A percentile compares a stretch with the other conserved stretches of the same genome.
Evolutionary conservation across 2,329 filamentous ascomycete species (phyloP).

Genomic region (Colletotrichum lupini): DNA sequence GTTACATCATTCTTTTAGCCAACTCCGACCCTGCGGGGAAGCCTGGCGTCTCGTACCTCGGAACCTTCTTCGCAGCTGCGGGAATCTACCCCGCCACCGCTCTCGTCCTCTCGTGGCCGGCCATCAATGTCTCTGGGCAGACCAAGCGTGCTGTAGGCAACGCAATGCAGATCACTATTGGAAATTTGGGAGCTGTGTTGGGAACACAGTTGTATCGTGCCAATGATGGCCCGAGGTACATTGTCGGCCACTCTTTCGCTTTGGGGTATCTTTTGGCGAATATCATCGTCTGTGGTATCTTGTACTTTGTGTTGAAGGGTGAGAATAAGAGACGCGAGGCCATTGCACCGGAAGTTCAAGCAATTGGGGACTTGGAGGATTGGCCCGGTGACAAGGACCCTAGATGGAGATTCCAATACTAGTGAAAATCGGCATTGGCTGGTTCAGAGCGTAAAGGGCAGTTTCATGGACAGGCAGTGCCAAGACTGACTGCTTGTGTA

Average conservation of each 20-base stretch:
- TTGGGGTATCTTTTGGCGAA: slow-evolving; percentile 72
- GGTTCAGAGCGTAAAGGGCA: too few relatives aligned
- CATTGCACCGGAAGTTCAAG: slow-evolving; percentile 55
- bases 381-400: slow-evolving; percentile 73
- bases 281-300: slow-evolving; percentile 59
- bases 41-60: slow-evolving; percentile 68
- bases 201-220: slow-evolving; percentile 77
- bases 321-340: slow-evolving; percentile 67
- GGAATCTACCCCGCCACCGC: slow-evolving; percentile 76
- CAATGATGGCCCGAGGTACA: slow-evolving; percentile 69
- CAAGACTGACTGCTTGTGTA: neutral
- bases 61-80: slow-evolving; percentile 71
- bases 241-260: slow-evolving; percentile 75
- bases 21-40: slow-evolving; percentile 56
- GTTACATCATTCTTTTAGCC: slow-evolving; percentile 70
- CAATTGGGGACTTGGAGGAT: slow-evolving; percentile 61
- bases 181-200: slow-evolving; percentile 74
- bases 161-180: slow-evolving; percentile 78
- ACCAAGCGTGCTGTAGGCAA: slow-evolving; percentile 76
- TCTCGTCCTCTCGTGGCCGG: slow-evolving; percentile 75
- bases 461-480: neutral
- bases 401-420: slow-evolving; percentile 74
- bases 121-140: slow-evolving; percentile 77
- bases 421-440: neutral
- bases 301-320: slow-evolving; percentile 65